Conservation (phyloP, 306 rosid species). For the Psophocarpus tetragonolobus region DNA sequence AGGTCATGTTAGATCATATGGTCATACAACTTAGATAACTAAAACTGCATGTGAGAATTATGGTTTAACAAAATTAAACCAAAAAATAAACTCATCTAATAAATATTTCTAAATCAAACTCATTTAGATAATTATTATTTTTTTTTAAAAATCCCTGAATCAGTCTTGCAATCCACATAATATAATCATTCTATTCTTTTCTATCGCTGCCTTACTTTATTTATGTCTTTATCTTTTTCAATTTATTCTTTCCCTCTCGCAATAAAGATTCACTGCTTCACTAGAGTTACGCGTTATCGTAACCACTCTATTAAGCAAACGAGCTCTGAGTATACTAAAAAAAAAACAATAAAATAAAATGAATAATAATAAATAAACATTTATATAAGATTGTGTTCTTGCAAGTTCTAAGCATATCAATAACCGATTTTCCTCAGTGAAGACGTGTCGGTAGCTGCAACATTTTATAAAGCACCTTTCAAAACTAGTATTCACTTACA, state of each 20-base stretch:
- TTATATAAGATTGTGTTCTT: constrained; percentile 1
- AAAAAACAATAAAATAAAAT: not conserved
- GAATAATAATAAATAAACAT: no score
- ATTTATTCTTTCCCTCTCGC: not conserved
- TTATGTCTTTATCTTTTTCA: not conserved
- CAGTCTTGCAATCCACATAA: no score
- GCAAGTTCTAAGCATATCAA: not conserved
- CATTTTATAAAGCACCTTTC: not conserved
- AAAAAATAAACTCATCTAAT: no score
- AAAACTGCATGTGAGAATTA: no score
- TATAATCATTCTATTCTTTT: not conserved
- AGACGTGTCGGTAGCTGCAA: constrained; percentile 21
- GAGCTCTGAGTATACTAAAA: no score
- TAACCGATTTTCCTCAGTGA: not conserved
- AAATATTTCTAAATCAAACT: no score
- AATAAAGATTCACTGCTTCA: not conserved
- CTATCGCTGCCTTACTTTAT: not conserved
- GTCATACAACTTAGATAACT: no score
- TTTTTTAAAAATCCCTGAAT: no score
- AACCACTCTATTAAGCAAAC: not conserved
- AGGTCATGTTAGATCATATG: no score
- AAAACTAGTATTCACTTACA: constrained; percentile 7
- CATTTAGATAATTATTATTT: no score
- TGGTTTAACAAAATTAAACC: no score
- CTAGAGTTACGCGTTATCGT: not conserved